phyloP scores from a whole-genome alignment of 768 basidiomycete species.

The Leucocoprinus leucothites region DNA sequence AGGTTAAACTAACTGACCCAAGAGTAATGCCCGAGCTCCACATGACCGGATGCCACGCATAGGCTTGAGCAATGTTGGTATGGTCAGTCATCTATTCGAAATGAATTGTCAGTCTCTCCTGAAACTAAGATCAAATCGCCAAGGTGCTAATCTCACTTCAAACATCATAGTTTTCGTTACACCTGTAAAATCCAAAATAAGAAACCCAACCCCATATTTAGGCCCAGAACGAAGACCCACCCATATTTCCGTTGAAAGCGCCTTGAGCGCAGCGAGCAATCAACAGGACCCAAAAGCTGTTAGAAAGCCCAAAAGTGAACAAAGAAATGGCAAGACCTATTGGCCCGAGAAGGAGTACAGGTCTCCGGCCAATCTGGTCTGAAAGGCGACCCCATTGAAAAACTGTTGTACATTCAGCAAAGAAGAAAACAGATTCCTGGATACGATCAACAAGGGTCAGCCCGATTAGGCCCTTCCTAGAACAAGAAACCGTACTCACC shows the following conservation, averaged over 20 bases:
- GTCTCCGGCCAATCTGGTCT: slow-evolving; percentile 31
- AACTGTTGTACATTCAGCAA: slow-evolving; percentile 29
- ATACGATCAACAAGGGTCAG: neutral
- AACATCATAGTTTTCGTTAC: slow-evolving; percentile 34
- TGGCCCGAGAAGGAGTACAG: slow-evolving; percentile 30
- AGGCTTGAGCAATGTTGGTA: slow-evolving; percentile 25
- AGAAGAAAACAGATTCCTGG: slow-evolving; percentile 34
- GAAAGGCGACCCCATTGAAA: slow-evolving; percentile 33
- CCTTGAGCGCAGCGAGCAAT: slow-evolving; percentile 24
- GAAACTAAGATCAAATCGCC: no score
- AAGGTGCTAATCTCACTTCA: slow-evolving; percentile 24
- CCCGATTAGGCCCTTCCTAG: neutral
- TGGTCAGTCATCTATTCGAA: slow-evolving; percentile 24
- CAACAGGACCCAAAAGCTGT: slow-evolving; percentile 24
- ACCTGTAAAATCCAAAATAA: slow-evolving; percentile 15
- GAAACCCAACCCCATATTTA: neutral
- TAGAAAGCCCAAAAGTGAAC: slow-evolving; percentile 31
- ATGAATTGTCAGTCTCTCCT: no score
- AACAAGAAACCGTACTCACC: slow-evolving; percentile 21
- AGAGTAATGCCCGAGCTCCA: slow-evolving; percentile 23
- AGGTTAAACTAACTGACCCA: slow-evolving; percentile 13
- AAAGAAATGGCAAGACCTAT: slow-evolving; percentile 28
- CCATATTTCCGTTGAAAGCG: slow-evolving; percentile 31
- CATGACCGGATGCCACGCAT: slow-evolving; percentile 20
- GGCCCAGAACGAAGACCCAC: slow-evolving; percentile 9